A percentile compares a stretch with the other conserved stretches of the same genome.
Conservation (phyloP, 768 basidiomycete genomes). For the Trametes villosa region DNA sequence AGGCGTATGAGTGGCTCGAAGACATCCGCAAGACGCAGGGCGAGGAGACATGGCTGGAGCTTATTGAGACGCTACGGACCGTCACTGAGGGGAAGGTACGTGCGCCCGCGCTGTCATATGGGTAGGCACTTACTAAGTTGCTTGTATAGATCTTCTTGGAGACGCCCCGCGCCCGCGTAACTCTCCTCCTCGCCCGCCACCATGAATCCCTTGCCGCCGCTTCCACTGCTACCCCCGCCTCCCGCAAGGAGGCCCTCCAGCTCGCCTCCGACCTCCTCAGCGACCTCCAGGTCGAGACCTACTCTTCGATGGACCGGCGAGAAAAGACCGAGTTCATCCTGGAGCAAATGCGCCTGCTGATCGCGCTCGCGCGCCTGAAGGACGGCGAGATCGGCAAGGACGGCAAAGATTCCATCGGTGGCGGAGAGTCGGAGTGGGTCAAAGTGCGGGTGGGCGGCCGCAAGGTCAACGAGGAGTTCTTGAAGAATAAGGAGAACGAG, state of each 20-base stretch:
- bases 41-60: conserved; percentile 77
- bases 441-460: conserved; percentile 90
- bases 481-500: conserved; percentile 88
- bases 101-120: conserved; percentile 8
- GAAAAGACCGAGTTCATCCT: conserved; percentile 99
- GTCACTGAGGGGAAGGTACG: conserved; percentile 97
- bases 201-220: conserved; percentile 72
- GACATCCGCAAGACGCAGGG: conserved; percentile 72
- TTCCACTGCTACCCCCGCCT: conserved; percentile 40
- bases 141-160: conserved; percentile 90
- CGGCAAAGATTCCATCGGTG: conserved; percentile 59
- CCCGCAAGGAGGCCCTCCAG: conserved; percentile 69
- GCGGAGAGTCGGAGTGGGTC: conserved; percentile 90
- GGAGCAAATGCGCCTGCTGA: conserved; percentile 94
- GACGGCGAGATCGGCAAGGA: conserved; percentile 65
- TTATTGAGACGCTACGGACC: conserved; percentile 85
- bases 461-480: conserved; percentile 92
- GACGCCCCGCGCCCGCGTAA: conserved; percentile 93
- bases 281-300: conserved; percentile 98
- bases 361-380: conserved; percentile 75
- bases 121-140: neutral
- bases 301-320: conserved; percentile 95
- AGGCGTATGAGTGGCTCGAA: conserved; percentile 79
- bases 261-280: conserved; percentile 90
- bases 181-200: conserved; percentile 81